Percentiles rank a stretch among this genome's conserved stretches.
Evolutionary conservation across 768 basidiomycete genomes (phyloP).

Genomic region (Cystofilobasidium macerans): DNA sequence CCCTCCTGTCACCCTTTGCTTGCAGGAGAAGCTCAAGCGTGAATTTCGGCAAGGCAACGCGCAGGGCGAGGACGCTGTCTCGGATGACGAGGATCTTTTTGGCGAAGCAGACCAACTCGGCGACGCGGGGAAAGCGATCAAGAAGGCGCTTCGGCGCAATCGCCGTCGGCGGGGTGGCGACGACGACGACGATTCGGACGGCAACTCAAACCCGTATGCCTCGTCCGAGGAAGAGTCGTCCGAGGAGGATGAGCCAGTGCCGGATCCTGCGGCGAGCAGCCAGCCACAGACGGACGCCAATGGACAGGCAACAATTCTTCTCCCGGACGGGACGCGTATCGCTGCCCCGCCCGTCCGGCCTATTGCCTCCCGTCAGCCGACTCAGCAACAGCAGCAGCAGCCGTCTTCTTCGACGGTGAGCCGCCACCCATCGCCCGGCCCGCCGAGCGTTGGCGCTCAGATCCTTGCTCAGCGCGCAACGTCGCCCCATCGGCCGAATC

Average conservation of each 20-base stretch:
- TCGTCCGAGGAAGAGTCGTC: not conserved
- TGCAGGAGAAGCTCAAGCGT: constrained; percentile 20
- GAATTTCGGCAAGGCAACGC: constrained; percentile 23
- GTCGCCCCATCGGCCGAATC: constrained; percentile 6
- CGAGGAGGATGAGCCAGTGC: not conserved
- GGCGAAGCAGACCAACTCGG: constrained; percentile 11
- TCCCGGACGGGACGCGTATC: constrained; percentile 6
- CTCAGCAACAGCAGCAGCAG: not conserved
- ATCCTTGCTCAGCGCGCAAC: constrained; percentile 24
- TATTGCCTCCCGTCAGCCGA: not conserved
- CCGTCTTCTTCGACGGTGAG: not conserved
- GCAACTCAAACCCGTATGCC: constrained; percentile 21
- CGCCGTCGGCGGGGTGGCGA: not conserved
- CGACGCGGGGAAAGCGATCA: constrained; percentile 15
- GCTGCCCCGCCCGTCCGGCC: constrained; percentile 1
- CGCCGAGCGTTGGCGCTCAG: constrained; percentile 6
- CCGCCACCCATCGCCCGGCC: constrained; percentile 6
- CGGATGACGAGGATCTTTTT: constrained; percentile 25
- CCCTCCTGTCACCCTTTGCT: not conserved
- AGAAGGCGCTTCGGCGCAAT: constrained; percentile 20
- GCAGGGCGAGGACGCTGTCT: constrained; percentile 7
- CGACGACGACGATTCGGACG: constrained; percentile 12
- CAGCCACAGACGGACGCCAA: not conserved
- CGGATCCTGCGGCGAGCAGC: not conserved
- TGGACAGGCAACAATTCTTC: not conserved